Percentiles rank a stretch among this genome's conserved stretches.
Conservation (phyloP, 495 filamentous ascomycete genomes). For the Pseudotulostoma volvatum region DNA sequence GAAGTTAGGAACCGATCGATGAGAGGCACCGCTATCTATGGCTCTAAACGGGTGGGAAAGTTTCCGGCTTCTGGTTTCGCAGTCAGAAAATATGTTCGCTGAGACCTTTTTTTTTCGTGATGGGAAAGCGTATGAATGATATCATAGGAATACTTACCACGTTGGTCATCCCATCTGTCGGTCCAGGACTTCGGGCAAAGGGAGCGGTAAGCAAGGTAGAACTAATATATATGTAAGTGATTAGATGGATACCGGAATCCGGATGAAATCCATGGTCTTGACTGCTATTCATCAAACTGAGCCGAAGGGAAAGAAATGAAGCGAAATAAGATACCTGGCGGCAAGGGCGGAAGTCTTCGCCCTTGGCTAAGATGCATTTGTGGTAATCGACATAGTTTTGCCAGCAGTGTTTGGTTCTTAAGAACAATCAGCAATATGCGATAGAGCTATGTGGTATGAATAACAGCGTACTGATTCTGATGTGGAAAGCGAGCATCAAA, state of each 20-base stretch:
- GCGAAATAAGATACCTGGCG: conserved; percentile 50
- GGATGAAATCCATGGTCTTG: too few relatives aligned
- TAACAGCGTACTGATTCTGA: conserved; percentile 60
- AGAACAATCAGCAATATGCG: conserved; percentile 5
- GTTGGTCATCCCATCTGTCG: conserved; percentile 91
- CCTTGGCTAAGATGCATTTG: conserved; percentile 97
- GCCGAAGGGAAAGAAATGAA: neutral
- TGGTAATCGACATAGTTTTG: conserved; percentile 99
- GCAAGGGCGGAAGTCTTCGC: conserved; percentile 97
- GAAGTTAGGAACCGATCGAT: conserved; percentile 20
- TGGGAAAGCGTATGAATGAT: neutral
- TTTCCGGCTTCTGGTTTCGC: conserved; percentile 59
- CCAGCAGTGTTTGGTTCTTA: conserved; percentile 77
- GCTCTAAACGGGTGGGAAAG: conserved; percentile 53
- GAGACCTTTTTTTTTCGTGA: too few relatives aligned
- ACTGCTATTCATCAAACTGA: too few relatives aligned
- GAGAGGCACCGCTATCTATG: conserved; percentile 15
- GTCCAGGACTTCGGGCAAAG: conserved; percentile 94
- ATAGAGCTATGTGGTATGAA: neutral
- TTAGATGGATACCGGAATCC: too few relatives aligned
- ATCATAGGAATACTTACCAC: conserved; percentile 47
- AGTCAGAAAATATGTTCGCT: too few relatives aligned
- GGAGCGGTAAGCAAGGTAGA: conserved; percentile 87
- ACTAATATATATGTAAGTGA: conserved; percentile 35
- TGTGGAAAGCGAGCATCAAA: conserved; percentile 99